These are phyloP conservation scores for Fremontodendron californicum DNA, from an alignment of 345 rosid genomes.

Conservation along the genomic window DNA sequence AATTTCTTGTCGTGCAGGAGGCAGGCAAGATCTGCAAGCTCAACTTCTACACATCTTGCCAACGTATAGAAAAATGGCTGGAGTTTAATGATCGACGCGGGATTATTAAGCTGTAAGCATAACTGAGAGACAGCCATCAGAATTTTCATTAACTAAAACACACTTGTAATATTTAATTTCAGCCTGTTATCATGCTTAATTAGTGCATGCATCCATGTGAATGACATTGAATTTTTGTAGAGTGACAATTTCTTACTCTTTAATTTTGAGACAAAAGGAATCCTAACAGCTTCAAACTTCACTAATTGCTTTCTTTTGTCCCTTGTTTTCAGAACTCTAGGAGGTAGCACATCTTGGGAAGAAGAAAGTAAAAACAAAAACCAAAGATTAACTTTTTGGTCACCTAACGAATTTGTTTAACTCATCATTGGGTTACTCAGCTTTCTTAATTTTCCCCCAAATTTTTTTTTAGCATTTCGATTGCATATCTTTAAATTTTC, in stretches of 20 bases:
- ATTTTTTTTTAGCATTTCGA: background rate
- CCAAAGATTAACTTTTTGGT: background rate
- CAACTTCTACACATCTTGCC: background rate
- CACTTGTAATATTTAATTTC: too few species aligned
- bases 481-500: background rate
- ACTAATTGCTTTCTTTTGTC: background rate
- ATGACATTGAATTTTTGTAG: background rate
- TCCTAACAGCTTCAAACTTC: background rate
- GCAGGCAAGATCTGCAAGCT: background rate
- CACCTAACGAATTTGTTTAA: too few species aligned
- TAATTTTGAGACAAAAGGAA: background rate
- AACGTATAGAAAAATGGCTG: background rate
- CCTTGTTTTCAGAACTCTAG: too few species aligned
- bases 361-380: background rate
- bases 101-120: background rate
- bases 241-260: too few species aligned
- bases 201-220: background rate
- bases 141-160: background rate
- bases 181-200: background rate
- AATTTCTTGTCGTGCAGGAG: background rate
- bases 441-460: background rate
- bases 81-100: background rate
- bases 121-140: background rate
- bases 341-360: too few species aligned
- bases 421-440: background rate